phyloP scores from a whole-genome alignment of 2,329 filamentous ascomycete species.

The Diaporthe amygdali region DNA sequence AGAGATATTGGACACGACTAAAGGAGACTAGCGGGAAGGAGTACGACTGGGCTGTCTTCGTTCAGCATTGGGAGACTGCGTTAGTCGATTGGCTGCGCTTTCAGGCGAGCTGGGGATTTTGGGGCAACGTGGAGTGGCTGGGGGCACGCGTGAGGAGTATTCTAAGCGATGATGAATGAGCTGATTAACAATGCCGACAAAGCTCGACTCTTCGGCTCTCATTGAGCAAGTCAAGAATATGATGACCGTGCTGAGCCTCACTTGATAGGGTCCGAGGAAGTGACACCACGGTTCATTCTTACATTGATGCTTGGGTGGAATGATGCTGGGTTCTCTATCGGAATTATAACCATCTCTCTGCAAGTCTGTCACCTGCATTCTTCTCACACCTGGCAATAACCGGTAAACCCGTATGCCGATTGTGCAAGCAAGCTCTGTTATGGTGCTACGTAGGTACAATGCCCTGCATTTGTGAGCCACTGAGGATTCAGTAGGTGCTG shows the following conservation, averaged over 20 bases:
- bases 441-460: too few relatives aligned
- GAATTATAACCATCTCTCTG: too few relatives aligned
- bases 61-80: slow-evolving; percentile 69
- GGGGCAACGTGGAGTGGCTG: slow-evolving; percentile 65
- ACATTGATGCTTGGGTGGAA: too few relatives aligned
- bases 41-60: slow-evolving; percentile 61
- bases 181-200: background rate
- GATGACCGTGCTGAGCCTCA: background rate
- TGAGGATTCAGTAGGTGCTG: background rate
- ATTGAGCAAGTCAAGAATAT: background rate
- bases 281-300: too few relatives aligned
- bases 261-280: background rate
- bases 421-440: too few relatives aligned
- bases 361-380: too few relatives aligned
- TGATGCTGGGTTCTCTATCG: too few relatives aligned
- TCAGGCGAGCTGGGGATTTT: slow-evolving; percentile 66
- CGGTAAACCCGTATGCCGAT: too few relatives aligned
- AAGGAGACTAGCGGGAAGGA: slow-evolving; percentile 34
- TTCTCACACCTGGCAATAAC: too few relatives aligned
- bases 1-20: slow-evolving; percentile 51
- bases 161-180: slow-evolving; percentile 47
- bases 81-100: slow-evolving; percentile 71
- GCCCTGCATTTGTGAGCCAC: background rate
- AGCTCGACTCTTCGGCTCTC: background rate
- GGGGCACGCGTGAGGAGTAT: slow-evolving; percentile 59